These are phyloP conservation scores for Tetracladium maxilliforme DNA, from an alignment of 2,329 filamentous ascomycete genomes.

Conservation along the genomic window DNA sequence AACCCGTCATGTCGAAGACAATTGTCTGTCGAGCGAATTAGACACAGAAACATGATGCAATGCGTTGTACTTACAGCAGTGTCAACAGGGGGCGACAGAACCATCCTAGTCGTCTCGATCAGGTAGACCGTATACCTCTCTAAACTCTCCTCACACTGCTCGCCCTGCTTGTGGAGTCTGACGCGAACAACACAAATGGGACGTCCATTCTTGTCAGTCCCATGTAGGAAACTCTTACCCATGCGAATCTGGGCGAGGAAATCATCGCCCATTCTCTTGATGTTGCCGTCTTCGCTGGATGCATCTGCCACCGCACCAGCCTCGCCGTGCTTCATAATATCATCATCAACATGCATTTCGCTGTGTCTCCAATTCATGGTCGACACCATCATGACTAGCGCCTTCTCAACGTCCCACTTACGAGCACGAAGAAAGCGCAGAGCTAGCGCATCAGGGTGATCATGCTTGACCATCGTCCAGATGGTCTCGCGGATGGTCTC, in stretches of 20 bases:
- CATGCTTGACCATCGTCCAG: conserved; percentile 91
- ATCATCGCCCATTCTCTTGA: conserved; percentile 54
- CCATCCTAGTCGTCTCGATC: conserved; percentile 85
- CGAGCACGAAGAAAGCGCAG: conserved; percentile 76
- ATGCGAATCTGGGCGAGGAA: conserved; percentile 74
- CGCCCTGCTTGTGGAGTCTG: conserved; percentile 65
- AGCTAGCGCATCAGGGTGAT: conserved; percentile 76
- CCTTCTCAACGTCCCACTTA: conserved; percentile 92
- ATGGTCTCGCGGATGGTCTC: conserved; percentile 69
- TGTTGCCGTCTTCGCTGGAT: conserved; percentile 37
- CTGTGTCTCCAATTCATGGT: conserved; percentile 82
- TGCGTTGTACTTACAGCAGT: conserved; percentile 62
- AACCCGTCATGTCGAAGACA: conserved; percentile 91
- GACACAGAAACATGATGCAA: neutral
- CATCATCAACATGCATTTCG: conserved; percentile 79
- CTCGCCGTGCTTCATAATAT: conserved; percentile 71
- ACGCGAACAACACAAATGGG: conserved; percentile 81
- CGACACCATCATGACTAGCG: conserved; percentile 84
- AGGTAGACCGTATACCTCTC: conserved; percentile 87
- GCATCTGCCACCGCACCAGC: conserved; percentile 45
- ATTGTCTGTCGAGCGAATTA: conserved; percentile 47
- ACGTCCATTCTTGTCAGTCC: conserved; percentile 67
- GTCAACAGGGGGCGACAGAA: conserved; percentile 67
- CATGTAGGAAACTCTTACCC: conserved; percentile 90
- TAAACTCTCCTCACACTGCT: conserved; percentile 68